These are phyloP conservation scores for Avicennia marina DNA, from an alignment of 257 asterid species.

Conservation along the genomic window DNA sequence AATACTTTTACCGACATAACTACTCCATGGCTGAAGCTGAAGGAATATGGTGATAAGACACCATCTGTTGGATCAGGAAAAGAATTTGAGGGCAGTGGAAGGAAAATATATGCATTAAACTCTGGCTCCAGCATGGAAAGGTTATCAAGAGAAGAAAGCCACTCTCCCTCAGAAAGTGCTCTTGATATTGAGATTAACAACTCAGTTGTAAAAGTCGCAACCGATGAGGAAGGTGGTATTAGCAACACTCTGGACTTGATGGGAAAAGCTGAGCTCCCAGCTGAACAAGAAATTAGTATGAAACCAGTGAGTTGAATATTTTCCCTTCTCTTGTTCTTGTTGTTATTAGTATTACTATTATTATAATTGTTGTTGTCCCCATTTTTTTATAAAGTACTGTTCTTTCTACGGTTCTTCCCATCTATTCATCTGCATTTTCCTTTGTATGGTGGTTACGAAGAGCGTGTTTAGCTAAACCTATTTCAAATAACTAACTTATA, in stretches of 20 bases:
- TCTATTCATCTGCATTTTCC: background rate
- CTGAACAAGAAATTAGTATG: constrained; percentile 12
- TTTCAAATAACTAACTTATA: too few species aligned
- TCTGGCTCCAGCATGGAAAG: constrained; percentile 22
- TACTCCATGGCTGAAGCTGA: constrained; percentile 39
- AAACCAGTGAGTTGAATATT: constrained; percentile 19
- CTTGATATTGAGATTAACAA: constrained; percentile 37
- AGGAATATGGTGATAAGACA: constrained; percentile 31
- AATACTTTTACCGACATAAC: constrained; percentile 22
- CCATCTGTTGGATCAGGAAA: constrained; percentile 39
- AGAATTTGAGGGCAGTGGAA: constrained; percentile 31
- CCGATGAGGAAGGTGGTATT: constrained; percentile 17
- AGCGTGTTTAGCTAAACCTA: too few species aligned
- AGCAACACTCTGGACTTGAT: constrained; percentile 18
- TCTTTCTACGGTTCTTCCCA: background rate
- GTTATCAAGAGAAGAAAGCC: constrained; percentile 28
- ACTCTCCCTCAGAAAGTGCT: constrained; percentile 26
- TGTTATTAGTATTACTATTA: too few species aligned
- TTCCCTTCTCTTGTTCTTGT: background rate
- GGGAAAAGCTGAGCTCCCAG: constrained; percentile 33
- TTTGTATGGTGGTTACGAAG: background rate
- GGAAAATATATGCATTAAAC: constrained; percentile 30
- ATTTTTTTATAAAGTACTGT: background rate
- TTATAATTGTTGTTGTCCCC: too few species aligned
- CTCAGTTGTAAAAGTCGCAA: constrained; percentile 19